These are phyloP conservation scores for Aspergillus chevalieri DNA, from an alignment of 2,329 filamentous ascomycete genomes.

Conservation along the genomic window DNA sequence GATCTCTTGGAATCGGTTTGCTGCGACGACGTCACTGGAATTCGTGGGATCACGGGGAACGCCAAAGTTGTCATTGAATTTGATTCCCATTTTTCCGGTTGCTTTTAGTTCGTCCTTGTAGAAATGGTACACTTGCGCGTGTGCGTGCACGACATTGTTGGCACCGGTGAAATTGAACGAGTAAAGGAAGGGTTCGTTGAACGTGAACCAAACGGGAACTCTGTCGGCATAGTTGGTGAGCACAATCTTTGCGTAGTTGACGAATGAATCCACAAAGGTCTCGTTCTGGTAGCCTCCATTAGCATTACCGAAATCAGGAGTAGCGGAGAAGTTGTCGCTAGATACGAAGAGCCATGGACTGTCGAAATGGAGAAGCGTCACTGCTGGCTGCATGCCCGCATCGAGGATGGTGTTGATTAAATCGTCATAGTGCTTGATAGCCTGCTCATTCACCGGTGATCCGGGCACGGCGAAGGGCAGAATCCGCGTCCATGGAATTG, in stretches of 20 bases:
- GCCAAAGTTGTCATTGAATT: conserved; percentile 48
- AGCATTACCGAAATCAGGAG: conserved; percentile 19
- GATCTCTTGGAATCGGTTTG: conserved; percentile 28
- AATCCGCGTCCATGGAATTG: conserved; percentile 45
- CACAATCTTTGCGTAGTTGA: conserved; percentile 35
- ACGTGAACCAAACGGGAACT: conserved; percentile 38
- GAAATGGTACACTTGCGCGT: conserved; percentile 30
- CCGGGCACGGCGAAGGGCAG: conserved; percentile 42
- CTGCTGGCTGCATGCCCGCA: conserved; percentile 39
- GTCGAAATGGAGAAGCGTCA: conserved; percentile 37
- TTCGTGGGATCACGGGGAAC: conserved; percentile 38
- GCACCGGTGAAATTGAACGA: conserved; percentile 42
- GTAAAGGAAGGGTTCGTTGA: conserved; percentile 37
- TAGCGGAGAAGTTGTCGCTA: conserved; percentile 9
- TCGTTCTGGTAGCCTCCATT: conserved; percentile 31
- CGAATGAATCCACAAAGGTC: conserved; percentile 37
- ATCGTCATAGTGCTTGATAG: conserved; percentile 45
- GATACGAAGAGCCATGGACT: conserved; percentile 20
- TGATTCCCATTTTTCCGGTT: conserved; percentile 37
- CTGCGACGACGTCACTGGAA: conserved; percentile 19
- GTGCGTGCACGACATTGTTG: conserved; percentile 46
- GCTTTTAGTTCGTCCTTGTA: conserved; percentile 39
- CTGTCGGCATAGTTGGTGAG: conserved; percentile 34
- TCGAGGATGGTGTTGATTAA: conserved; percentile 40
- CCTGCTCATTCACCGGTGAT: conserved; percentile 43